A percentile compares a stretch with the other conserved stretches of the same genome.
Conservation (phyloP, 1,284 basidiomycete genomes). For the Cryptococcus jaspeensis region DNA sequence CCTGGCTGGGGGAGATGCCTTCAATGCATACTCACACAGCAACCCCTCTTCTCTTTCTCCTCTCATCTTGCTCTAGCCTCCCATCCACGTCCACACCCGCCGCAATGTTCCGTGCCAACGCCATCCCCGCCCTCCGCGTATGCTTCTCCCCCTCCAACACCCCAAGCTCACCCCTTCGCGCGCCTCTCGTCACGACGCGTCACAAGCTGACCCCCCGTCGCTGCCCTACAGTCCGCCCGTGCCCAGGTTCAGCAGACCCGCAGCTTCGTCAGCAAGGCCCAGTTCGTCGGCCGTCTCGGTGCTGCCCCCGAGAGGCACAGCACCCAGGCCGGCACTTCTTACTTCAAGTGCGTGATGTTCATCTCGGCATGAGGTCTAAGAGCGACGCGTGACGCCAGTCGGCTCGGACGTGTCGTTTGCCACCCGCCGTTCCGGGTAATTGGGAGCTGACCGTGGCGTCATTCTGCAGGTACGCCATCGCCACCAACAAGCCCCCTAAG, state of each 20-base stretch:
- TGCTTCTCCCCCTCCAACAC: slow-evolving; percentile 1
- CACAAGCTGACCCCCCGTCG: background rate
- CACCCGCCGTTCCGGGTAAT: too few species aligned
- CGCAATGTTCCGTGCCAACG: slow-evolving; percentile 14
- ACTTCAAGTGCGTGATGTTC: slow-evolving; percentile 27
- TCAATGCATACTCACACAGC: background rate
- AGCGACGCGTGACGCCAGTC: too few species aligned
- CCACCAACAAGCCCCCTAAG: slow-evolving; percentile 34
- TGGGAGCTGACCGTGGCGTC: slow-evolving; percentile 1
- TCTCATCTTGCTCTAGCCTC: background rate
- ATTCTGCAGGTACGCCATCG: slow-evolving; percentile 30
- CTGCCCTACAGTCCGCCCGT: slow-evolving; percentile 2
- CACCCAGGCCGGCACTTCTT: slow-evolving; percentile 28
- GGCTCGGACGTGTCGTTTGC: too few species aligned
- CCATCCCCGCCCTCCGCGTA: slow-evolving; percentile 14
- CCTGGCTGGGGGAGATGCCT: background rate
- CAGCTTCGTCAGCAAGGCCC: slow-evolving; percentile 29
- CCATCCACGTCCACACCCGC: background rate
- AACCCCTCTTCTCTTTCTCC: background rate
- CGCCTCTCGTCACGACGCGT: background rate
- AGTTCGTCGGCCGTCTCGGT: slow-evolving; percentile 43
- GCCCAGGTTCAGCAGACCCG: slow-evolving; percentile 8
- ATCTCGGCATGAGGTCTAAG: too few species aligned
- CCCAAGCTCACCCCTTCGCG: slow-evolving; percentile 1
- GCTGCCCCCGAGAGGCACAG: slow-evolving; percentile 31